A percentile compares a stretch with the other conserved stretches of the same genome.
Evolutionary conservation across 176 grass and related monocot genomes (phyloP).

Genomic region (Themeda triandra): DNA sequence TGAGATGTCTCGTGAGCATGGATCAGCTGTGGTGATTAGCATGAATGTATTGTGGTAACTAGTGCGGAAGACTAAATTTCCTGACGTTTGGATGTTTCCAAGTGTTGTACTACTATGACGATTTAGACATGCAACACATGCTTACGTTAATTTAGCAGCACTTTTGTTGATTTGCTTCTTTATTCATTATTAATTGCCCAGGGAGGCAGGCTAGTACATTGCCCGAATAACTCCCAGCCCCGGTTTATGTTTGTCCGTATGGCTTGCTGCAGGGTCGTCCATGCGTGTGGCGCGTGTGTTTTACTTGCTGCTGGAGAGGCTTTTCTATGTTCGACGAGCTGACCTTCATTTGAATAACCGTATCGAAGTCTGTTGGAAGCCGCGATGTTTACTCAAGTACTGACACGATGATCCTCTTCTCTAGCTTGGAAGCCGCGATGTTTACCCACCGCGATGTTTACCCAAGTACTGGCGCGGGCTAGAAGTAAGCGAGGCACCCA

Average conservation of each 20-base stretch:
- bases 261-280: too few relatives aligned
- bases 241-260: not conserved
- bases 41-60: not conserved
- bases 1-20: not conserved
- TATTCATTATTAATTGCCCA: not conserved
- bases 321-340: not conserved
- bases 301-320: not conserved
- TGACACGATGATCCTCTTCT: not conserved
- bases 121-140: not conserved
- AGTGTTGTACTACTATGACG: not conserved
- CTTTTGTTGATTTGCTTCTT: not conserved
- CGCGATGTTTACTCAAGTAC: slow-evolving; percentile 3
- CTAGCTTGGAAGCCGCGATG: too few relatives aligned
- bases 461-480: too few relatives aligned
- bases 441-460: too few relatives aligned
- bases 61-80: not conserved
- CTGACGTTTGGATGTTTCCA: not conserved
- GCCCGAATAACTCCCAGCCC: not conserved
- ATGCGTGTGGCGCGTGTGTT: too few relatives aligned
- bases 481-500: not conserved
- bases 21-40: not conserved
- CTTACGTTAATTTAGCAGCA: not conserved
- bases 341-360: slow-evolving; percentile 11
- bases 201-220: not conserved
- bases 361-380: slow-evolving; percentile 1